These are phyloP conservation scores for Calocybe cyanea DNA, from an alignment of 768 basidiomycete genomes.

Conservation along the genomic window DNA sequence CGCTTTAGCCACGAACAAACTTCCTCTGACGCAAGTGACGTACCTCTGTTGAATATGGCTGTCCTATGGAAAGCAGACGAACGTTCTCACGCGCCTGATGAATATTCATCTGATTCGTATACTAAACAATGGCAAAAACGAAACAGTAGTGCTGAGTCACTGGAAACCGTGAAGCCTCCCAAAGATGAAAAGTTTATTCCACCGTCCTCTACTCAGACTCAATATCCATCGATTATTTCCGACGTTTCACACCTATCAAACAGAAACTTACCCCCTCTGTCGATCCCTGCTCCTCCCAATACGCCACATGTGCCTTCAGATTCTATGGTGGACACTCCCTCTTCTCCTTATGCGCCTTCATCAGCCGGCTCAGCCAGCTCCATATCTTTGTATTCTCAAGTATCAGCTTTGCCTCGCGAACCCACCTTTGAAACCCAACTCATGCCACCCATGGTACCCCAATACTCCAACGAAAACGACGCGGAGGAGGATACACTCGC, in stretches of 20 bases:
- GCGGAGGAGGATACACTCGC: neutral
- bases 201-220: neutral
- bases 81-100: neutral
- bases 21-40: slow-evolving; percentile 1
- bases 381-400: slow-evolving; percentile 16
- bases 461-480: slow-evolving; percentile 1
- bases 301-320: neutral
- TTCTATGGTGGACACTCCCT: neutral
- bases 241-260: neutral
- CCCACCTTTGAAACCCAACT: neutral
- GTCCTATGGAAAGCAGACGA: neutral
- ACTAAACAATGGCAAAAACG: neutral
- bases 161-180: neutral
- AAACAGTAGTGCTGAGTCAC: slow-evolving; percentile 3
- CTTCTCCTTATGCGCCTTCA: neutral
- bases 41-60: slow-evolving; percentile 3
- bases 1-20: neutral
- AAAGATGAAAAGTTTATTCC: neutral
- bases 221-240: neutral
- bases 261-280: neutral
- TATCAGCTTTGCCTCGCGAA: neutral
- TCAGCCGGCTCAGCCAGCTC: slow-evolving; percentile 6
- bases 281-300: neutral
- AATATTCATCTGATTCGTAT: neutral
- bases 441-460: slow-evolving; percentile 1